Conservation (phyloP, 768 basidiomycete species). For the Leucocoprinus sp. region DNA sequence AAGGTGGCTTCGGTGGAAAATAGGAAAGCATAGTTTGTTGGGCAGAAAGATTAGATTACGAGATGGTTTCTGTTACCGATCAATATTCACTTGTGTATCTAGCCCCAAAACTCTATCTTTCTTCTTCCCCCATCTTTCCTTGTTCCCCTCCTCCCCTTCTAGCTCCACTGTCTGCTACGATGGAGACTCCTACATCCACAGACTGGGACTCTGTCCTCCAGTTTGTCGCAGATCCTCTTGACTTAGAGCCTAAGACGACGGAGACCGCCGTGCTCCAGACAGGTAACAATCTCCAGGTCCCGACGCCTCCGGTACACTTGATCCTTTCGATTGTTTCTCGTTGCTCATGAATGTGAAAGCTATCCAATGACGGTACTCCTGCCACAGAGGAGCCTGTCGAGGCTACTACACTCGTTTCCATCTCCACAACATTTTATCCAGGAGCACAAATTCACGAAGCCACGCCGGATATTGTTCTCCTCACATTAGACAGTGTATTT, state of each 20-base stretch:
- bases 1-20: slow-evolving; percentile 1
- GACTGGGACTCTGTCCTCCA: slow-evolving; percentile 61
- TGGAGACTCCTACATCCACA: slow-evolving; percentile 23
- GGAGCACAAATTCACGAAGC: slow-evolving; percentile 48
- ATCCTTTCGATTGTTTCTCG: neutral
- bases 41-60: slow-evolving; percentile 8
- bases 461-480: slow-evolving; percentile 56
- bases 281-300: slow-evolving; percentile 33
- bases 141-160: slow-evolving; percentile 14
- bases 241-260: slow-evolving; percentile 30
- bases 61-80: slow-evolving; percentile 4
- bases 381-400: slow-evolving; percentile 28
- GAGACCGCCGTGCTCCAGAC: slow-evolving; percentile 17
- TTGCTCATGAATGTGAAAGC: slow-evolving; percentile 20
- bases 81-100: slow-evolving; percentile 3
- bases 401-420: slow-evolving; percentile 47
- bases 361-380: slow-evolving; percentile 40
- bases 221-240: slow-evolving; percentile 44
- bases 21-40: too few species aligned
- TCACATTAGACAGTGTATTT: slow-evolving; percentile 72
- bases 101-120: slow-evolving; percentile 9
- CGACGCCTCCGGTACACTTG: slow-evolving; percentile 55
- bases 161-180: slow-evolving; percentile 13
- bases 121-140: neutral
- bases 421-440: slow-evolving; percentile 79